Percentiles rank a stretch among this genome's conserved stretches.
These are phyloP conservation scores for Tetrahymena thermophila DNA, from an alignment of 73 alveolate species.

Conservation along the genomic window DNA sequence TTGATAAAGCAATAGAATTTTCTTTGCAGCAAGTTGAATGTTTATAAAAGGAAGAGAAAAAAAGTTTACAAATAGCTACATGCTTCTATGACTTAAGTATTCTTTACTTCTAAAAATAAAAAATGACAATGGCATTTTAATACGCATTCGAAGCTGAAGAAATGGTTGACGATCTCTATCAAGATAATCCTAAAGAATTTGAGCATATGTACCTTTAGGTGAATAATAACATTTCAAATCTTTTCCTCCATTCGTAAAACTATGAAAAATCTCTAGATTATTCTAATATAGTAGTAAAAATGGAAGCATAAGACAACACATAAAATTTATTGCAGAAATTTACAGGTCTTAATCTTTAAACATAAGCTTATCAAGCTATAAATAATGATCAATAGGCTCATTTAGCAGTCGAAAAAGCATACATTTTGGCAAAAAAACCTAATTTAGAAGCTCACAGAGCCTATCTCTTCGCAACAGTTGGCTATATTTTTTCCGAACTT, in stretches of 20 bases:
- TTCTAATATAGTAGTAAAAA: not conserved
- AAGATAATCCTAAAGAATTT: not conserved
- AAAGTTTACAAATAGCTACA: not conserved
- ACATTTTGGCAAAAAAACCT: not conserved
- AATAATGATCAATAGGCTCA: not conserved
- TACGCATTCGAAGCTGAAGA: not conserved
- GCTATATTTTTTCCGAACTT: not conserved
- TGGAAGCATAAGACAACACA: not conserved
- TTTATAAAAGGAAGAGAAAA: not conserved
- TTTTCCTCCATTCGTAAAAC: not conserved
- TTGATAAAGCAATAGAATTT: not conserved
- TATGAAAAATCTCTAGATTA: not conserved
- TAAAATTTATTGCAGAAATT: not conserved
- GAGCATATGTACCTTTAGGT: not conserved
- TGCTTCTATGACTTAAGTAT: not conserved
- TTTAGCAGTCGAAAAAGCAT: not conserved
- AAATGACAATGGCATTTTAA: not conserved
- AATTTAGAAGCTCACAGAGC: not conserved
- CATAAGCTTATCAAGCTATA: not conserved
- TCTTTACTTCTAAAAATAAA: not conserved
- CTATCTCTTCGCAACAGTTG: not conserved
- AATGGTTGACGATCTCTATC: not conserved
- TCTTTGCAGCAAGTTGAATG: not conserved
- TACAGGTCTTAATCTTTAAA: not conserved
- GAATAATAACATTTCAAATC: not conserved